Conservation (phyloP, 1,139 yeast species). For the Taiozyma onychis region DNA sequence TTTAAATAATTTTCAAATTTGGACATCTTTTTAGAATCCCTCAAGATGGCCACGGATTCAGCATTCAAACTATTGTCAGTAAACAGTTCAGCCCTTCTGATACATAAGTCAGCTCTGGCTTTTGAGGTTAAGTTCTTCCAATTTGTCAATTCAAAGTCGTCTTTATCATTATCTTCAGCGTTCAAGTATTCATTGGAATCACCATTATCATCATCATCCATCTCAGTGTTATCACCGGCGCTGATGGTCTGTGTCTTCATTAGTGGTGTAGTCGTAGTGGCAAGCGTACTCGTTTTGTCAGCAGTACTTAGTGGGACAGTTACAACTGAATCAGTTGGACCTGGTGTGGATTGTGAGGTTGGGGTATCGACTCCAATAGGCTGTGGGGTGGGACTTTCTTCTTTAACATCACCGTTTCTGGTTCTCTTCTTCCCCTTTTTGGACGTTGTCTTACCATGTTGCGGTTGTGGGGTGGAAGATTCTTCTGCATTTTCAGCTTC, state of each 20-base stretch:
- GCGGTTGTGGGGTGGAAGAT: slow-evolving; percentile 26
- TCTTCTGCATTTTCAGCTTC: slow-evolving; percentile 60
- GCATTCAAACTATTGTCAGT: slow-evolving; percentile 46
- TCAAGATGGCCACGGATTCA: slow-evolving; percentile 62
- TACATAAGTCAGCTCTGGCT: slow-evolving; percentile 70
- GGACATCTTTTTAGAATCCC: slow-evolving; percentile 57
- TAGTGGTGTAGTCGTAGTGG: not conserved
- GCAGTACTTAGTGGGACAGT: not conserved
- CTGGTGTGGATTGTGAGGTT: slow-evolving; percentile 1
- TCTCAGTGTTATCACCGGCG: slow-evolving; percentile 19
- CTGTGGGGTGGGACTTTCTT: slow-evolving; percentile 10
- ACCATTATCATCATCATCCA: slow-evolving; percentile 28
- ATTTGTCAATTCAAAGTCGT: slow-evolving; percentile 65
- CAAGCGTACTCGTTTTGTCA: not conserved
- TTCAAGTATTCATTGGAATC: slow-evolving; percentile 27
- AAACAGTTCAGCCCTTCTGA: slow-evolving; percentile 63
- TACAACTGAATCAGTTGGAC: not conserved
- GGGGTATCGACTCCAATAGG: not conserved
- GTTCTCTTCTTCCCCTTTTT: slow-evolving; percentile 29
- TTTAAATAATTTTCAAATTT: slow-evolving; percentile 25
- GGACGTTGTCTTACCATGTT: slow-evolving; percentile 21
- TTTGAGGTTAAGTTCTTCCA: slow-evolving; percentile 83
- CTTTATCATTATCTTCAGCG: slow-evolving; percentile 46
- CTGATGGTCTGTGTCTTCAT: not conserved
- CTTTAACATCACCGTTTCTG: slow-evolving; percentile 30